Evolutionary conservation across 1,284 basidiomycete species (phyloP), one percentile per base, ranked within the genome.

Genomic region (Ceratobasidium sp.): DNA sequence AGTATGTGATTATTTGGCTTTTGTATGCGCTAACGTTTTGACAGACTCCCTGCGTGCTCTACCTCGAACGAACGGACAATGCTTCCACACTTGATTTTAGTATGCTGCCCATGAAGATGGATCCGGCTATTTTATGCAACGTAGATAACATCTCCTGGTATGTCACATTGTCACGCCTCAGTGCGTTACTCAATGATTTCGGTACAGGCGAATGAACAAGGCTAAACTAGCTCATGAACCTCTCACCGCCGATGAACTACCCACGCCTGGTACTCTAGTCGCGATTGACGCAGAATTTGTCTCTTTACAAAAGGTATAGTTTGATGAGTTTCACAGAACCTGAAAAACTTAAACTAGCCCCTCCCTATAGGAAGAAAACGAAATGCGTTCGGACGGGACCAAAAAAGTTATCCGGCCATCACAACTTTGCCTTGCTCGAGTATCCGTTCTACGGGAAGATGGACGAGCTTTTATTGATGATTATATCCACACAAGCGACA

Each of bases 251-350:
- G 85, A 88, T n/a, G 96, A 98, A 77, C 78, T 97, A 19, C 96
- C 95, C 0, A 84, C 78, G 68, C 87, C 88, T 9, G 96, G 95
- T 1, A 95, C 90, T 2, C 80, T 97, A 50, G 88, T 99, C 21
- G 88, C 95, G 1, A 98, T 99, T 72, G 97, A 99, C 76, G 94
- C 97, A 1, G 97, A 99, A 77, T 99, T 99, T 76, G 95, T 99
- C 6, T 90, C 90, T 16, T 89, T 99, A 82, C 94, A 98, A 77
- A 90, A 94, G 80, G 90, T 89, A 71, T 27, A 36, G 23, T 39
- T 66, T 25, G 19, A 69, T 29, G 30, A 29, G 4, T 25, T 23
- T 14, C 13, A 14, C 11, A 46, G 25, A 9, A 33, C 9, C 30
- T 70, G 46, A 41, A 36, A 57, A 41, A 56, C 54, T 72, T 30